Evolutionary conservation across 257 asterid genomes (phyloP).

Genomic region (Nemophila menziesii): DNA sequence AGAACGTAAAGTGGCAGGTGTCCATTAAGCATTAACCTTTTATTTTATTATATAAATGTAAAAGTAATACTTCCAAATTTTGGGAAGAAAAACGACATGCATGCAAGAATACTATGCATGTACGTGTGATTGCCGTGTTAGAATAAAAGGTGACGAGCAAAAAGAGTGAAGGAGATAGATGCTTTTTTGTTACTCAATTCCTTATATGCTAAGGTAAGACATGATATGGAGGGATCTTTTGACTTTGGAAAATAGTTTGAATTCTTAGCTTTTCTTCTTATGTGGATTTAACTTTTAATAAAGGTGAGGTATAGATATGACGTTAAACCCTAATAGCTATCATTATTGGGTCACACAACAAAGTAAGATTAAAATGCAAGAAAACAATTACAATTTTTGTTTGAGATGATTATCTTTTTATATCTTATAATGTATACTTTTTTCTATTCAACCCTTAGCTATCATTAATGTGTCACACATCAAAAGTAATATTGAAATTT

Average conservation of each 20-base stretch:
- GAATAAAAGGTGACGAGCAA: not conserved
- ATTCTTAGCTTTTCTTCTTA: slow-evolving; percentile 2
- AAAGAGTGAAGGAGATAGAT: slow-evolving; percentile 11
- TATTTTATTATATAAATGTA: no score
- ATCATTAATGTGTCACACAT: no score
- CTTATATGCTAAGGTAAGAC: slow-evolving; percentile 51
- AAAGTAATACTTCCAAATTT: not conserved
- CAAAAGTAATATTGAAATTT: no score
- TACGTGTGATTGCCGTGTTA: slow-evolving; percentile 19
- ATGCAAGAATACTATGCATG: no score
- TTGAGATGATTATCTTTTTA: no score
- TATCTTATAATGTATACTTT: no score
- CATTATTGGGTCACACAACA: not conserved
- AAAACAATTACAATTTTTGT: no score
- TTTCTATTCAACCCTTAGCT: no score
- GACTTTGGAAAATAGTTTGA: slow-evolving; percentile 12
- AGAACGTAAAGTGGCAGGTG: no score
- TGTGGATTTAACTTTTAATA: slow-evolving; percentile 13
- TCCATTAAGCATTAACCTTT: no score
- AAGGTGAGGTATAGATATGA: slow-evolving; percentile 8
- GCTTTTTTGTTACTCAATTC: slow-evolving; percentile 28
- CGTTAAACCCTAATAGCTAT: not conserved
- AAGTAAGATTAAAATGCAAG: not conserved
- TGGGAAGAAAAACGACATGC: no score
- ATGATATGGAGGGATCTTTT: slow-evolving; percentile 28